Conservation (phyloP, 805 yeast genomes). For the Saturnispora saitoi region DNA sequence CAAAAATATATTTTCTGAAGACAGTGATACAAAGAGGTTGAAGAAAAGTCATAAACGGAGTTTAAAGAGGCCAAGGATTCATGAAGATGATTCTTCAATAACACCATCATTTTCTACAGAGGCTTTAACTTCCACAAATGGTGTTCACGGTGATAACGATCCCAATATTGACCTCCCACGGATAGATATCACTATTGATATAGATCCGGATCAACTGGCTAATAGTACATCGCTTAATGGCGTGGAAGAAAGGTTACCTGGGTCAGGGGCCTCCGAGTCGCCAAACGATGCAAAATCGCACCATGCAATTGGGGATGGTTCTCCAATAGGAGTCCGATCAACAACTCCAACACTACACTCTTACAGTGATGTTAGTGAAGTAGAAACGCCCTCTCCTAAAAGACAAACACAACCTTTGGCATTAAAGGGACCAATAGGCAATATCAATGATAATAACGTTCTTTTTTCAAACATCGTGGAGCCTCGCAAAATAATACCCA, state of each 20-base stretch:
- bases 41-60: not conserved
- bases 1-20: no score
- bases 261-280: not conserved
- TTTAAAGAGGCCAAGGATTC: not conserved
- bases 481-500: conserved; percentile 5
- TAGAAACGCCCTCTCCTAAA: conserved; percentile 5
- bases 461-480: not conserved
- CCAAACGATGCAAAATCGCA: not conserved
- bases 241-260: not conserved
- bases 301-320: not conserved
- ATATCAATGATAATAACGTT: conserved; percentile 1
- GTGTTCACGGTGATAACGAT: not conserved
- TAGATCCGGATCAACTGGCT: conserved; percentile 1
- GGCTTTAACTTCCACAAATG: not conserved
- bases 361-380: conserved; percentile 2
- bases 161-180: not conserved
- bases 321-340: not conserved
- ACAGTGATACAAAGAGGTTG: no score
- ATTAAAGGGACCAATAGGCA: conserved; percentile 3
- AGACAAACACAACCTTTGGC: not conserved
- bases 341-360: not conserved
- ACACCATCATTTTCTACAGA: no score
- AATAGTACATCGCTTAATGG: conserved; percentile 3
- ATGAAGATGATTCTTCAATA: no score
- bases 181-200: not conserved